Evolutionary conservation across 768 basidiomycete species (phyloP).

Genomic region (Mycena vitilis): DNA sequence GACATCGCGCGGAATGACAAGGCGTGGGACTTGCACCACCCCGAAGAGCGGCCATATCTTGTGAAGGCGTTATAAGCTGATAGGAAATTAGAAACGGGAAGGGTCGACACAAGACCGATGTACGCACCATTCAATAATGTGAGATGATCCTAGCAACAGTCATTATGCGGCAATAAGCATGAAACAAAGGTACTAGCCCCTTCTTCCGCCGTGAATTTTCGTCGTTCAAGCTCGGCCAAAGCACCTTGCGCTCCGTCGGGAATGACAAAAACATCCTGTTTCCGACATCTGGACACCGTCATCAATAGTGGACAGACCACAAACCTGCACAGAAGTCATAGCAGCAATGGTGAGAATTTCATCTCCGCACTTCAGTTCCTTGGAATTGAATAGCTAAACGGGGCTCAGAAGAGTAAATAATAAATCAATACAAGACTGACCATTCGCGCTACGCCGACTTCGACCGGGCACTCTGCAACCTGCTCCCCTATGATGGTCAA

Average conservation of each 20-base stretch:
- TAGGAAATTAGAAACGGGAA: constrained; percentile 10
- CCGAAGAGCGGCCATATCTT: constrained; percentile 82
- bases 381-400: constrained; percentile 84
- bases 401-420: background rate
- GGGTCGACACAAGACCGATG: background rate
- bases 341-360: constrained; percentile 97
- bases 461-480: constrained; percentile 94
- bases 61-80: constrained; percentile 94
- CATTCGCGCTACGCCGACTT: constrained; percentile 94
- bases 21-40: constrained; percentile 94
- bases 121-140: constrained; percentile 88
- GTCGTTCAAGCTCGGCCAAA: constrained; percentile 88
- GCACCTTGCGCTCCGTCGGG: constrained; percentile 89
- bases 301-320: constrained; percentile 11
- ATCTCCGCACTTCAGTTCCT: constrained; percentile 90
- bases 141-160: constrained; percentile 81
- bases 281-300: constrained; percentile 8
- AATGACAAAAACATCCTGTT: constrained; percentile 89
- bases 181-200: constrained; percentile 67
- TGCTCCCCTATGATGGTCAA: constrained; percentile 83
- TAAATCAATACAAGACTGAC: constrained; percentile 55
- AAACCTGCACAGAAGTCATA: constrained; percentile 91
- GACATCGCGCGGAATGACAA: constrained; percentile 95
- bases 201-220: constrained; percentile 99
- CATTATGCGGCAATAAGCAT: background rate